phyloP scores from a whole-genome alignment of 106 monocot genomes.

The Phalaenopsis aphrodite region DNA sequence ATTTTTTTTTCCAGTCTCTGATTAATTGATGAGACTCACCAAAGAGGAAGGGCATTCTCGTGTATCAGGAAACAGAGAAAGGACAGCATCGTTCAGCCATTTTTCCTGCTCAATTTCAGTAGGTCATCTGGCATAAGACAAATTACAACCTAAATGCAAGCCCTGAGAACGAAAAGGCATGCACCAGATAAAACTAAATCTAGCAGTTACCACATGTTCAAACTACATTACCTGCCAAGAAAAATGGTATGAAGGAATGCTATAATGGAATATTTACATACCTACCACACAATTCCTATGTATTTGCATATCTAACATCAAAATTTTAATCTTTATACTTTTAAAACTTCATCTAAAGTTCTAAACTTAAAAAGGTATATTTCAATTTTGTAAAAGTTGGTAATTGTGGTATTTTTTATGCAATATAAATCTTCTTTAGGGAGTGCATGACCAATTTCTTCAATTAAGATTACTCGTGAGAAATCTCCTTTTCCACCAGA shows the following conservation, averaged over 20 bases:
- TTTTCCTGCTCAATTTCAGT: slow-evolving; percentile 92
- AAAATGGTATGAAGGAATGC: neutral
- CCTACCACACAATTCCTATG: no score
- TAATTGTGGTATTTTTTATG: no score
- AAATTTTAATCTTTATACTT: no score
- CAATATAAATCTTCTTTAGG: no score
- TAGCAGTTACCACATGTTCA: neutral
- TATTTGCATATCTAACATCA: no score
- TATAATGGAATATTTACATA: neutral
- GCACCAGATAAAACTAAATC: neutral
- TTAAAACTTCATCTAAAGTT: no score
- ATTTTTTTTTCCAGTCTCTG: neutral
- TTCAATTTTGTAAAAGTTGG: no score
- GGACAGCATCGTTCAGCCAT: slow-evolving; percentile 83
- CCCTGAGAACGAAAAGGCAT: slow-evolving; percentile 15
- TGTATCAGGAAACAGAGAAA: slow-evolving; percentile 75
- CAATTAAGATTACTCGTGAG: no score
- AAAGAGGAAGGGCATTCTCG: slow-evolving; percentile 68
- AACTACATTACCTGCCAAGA: neutral
- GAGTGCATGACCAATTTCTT: neutral
- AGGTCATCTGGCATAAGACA: slow-evolving; percentile 75
- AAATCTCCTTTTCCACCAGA: no score
- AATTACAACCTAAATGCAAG: slow-evolving; percentile 46
- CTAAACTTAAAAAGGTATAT: no score
- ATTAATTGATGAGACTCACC: slow-evolving; percentile 39